phyloP scores from a whole-genome alignment of 2,329 filamentous ascomycete genomes.

The Dactylellina drechsleri region DNA sequence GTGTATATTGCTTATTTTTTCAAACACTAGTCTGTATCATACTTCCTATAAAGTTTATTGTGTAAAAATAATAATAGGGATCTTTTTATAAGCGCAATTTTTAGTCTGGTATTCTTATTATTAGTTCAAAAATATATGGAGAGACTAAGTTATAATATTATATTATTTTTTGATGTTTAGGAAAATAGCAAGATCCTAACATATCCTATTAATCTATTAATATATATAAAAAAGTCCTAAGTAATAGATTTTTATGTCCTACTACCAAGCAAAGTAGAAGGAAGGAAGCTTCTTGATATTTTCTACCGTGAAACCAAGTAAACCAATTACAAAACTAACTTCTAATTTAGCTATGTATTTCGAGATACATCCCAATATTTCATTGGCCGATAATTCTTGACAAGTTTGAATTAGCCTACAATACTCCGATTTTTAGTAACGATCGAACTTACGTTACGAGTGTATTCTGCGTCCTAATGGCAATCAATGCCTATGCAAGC shows the following conservation, averaged over 20 bases:
- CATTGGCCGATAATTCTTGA: conserved; percentile 9
- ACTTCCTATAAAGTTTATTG: no score
- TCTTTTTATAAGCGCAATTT: no score
- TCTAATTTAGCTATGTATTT: no score
- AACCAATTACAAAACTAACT: no score
- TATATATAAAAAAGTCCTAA: neutral
- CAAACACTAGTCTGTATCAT: no score
- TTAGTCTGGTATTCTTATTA: neutral
- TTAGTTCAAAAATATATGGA: conserved; percentile 24
- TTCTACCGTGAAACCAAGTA: conserved; percentile 10
- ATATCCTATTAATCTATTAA: neutral
- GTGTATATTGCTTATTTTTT: no score
- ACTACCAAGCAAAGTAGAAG: conserved; percentile 14
- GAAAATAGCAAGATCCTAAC: neutral
- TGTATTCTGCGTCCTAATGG: conserved; percentile 28
- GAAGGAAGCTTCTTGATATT: conserved; percentile 19
- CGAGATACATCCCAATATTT: conserved; percentile 13
- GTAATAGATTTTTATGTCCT: conserved; percentile 18
- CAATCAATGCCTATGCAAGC: conserved; percentile 22
- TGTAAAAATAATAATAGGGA: no score
- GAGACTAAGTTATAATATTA: conserved; percentile 23
- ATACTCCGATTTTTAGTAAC: conserved; percentile 14
- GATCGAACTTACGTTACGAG: conserved; percentile 12
- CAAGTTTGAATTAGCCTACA: conserved; percentile 24
- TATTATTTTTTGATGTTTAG: conserved; percentile 4